Conservation (phyloP, 345 rosid genomes). For the Triadica sebifera region DNA sequence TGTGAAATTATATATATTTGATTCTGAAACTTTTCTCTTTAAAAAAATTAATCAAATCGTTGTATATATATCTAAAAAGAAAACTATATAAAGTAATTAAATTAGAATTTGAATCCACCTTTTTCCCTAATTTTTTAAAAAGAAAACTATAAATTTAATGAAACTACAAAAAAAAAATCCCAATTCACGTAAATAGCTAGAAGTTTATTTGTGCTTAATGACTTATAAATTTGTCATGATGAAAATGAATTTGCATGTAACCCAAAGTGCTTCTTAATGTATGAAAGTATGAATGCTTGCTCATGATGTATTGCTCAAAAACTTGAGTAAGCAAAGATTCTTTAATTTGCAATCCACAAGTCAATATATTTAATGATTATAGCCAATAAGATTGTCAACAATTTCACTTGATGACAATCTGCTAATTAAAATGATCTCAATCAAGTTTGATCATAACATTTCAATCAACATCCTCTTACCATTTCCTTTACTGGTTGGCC, state of each 20-base stretch:
- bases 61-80: too few relatives aligned
- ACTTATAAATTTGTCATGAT: not conserved
- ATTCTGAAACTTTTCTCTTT: not conserved
- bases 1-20: not conserved
- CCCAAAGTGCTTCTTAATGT: not conserved
- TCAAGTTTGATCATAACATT: constrained; percentile 8
- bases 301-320: not conserved
- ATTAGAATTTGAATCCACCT: too few relatives aligned
- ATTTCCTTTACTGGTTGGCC: not conserved
- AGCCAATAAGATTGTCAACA: constrained; percentile 14
- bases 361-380: constrained; percentile 13
- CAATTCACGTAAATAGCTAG: too few relatives aligned
- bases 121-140: too few relatives aligned
- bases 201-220: too few relatives aligned
- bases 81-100: too few relatives aligned
- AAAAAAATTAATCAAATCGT: too few relatives aligned
- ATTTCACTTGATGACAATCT: constrained; percentile 11
- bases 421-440: not conserved
- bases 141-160: too few relatives aligned
- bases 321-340: constrained; percentile 9
- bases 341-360: constrained; percentile 7
- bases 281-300: constrained; percentile 15
- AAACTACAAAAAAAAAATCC: too few relatives aligned
- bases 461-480: not conserved
- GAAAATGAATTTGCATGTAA: constrained; percentile 8